These are phyloP conservation scores for Amauroascus verrucosus DNA, from an alignment of 2,329 filamentous ascomycete species.

Conservation along the genomic window DNA sequence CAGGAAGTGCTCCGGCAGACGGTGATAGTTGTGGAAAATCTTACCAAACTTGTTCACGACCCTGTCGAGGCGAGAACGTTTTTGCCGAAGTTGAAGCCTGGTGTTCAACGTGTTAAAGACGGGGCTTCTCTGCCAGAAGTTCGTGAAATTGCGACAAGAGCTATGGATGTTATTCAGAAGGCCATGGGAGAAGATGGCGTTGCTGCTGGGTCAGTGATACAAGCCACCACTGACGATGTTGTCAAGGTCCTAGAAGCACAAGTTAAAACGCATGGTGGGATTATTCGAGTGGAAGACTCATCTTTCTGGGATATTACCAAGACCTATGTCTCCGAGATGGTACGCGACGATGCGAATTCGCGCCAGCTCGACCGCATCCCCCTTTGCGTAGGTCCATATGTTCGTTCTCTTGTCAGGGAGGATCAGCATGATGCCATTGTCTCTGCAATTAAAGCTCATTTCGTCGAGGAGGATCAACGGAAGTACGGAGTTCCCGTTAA, in stretches of 20 bases:
- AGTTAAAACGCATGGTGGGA: conserved; percentile 58
- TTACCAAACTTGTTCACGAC: conserved; percentile 95
- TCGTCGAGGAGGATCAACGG: conserved; percentile 72
- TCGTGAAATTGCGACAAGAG: conserved; percentile 73
- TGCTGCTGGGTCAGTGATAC: conserved; percentile 50
- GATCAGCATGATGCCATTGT: conserved; percentile 56
- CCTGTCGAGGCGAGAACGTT: conserved; percentile 91
- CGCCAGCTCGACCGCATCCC: conserved; percentile 66
- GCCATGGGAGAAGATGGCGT: conserved; percentile 70
- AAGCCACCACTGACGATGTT: conserved; percentile 59
- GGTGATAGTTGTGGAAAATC: conserved; percentile 91
- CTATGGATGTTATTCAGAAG: conserved; percentile 78
- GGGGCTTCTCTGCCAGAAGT: conserved; percentile 91
- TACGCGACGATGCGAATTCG: conserved; percentile 77
- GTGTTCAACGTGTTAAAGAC: conserved; percentile 79
- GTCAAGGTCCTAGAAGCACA: conserved; percentile 63
- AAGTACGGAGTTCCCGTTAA: conserved; percentile 76
- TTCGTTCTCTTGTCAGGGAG: conserved; percentile 58
- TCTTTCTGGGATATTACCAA: conserved; percentile 57
- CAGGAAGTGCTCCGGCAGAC: conserved; percentile 95
- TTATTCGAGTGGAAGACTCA: conserved; percentile 52
- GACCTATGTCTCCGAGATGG: conserved; percentile 69
- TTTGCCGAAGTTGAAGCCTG: conserved; percentile 85
- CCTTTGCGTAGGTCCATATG: conserved; percentile 60
- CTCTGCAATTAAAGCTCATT: conserved; percentile 64